These are phyloP conservation scores for Arxiozyma telluris DNA, from an alignment of 1,139 yeast species.

Conservation along the genomic window DNA sequence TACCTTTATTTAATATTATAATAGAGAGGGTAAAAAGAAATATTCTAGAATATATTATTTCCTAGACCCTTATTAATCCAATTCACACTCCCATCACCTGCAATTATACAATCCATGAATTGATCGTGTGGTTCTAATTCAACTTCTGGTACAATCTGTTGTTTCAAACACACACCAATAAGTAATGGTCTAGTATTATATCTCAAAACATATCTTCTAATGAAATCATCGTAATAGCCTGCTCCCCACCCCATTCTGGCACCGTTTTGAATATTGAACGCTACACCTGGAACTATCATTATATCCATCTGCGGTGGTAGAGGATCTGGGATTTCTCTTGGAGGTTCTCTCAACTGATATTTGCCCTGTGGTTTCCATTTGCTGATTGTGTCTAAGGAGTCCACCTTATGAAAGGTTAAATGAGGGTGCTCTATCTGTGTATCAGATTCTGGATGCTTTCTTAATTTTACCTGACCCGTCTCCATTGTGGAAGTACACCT, in stretches of 20 bases:
- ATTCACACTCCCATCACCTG: conserved; percentile 31
- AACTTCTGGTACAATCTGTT: conserved; percentile 54
- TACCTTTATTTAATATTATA: too few species aligned
- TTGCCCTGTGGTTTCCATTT: conserved; percentile 57
- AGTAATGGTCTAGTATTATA: conserved; percentile 21
- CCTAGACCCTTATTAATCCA: conserved; percentile 14
- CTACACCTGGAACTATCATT: conserved; percentile 79
- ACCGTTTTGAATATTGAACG: conserved; percentile 45
- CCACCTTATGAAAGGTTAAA: conserved; percentile 49
- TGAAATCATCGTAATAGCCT: conserved; percentile 81
- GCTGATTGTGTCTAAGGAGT: conserved; percentile 36
- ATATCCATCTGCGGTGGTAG: conserved; percentile 44
- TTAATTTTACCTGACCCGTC: conserved; percentile 19
- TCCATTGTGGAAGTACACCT: conserved; percentile 24
- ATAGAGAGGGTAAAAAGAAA: too few species aligned
- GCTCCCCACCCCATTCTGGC: conserved; percentile 84
- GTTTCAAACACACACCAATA: conserved; percentile 44
- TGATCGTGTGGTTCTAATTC: conserved; percentile 71
- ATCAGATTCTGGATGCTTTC: conserved; percentile 8
- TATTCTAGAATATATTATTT: too few species aligned
- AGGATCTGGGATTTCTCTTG: conserved; percentile 20
- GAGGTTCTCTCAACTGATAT: conserved; percentile 63
- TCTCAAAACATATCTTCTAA: conserved; percentile 39
- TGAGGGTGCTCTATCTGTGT: conserved; percentile 32
- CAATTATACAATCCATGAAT: conserved; percentile 49